These are phyloP conservation scores for Ephemerocybe angulata DNA, from an alignment of 768 basidiomycete genomes.

Conservation along the genomic window DNA sequence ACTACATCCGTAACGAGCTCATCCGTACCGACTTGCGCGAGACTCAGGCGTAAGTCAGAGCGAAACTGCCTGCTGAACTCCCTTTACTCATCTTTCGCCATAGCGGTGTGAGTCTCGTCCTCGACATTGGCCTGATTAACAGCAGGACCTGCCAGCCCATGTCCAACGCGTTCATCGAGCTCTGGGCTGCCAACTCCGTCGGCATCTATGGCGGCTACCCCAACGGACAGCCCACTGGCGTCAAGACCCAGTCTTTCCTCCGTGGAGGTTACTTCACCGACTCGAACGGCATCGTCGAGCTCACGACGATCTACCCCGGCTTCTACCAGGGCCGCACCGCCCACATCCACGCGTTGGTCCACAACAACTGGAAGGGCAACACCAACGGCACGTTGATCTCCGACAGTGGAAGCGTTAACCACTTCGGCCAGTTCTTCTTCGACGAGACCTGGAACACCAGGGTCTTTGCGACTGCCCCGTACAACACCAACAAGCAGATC, in stretches of 20 bases:
- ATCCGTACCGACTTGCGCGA: slow-evolving; percentile 9
- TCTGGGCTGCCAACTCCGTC: slow-evolving; percentile 31
- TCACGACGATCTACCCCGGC: slow-evolving; percentile 30
- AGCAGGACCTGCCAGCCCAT: slow-evolving; percentile 34
- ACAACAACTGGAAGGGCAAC: slow-evolving; percentile 18
- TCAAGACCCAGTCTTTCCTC: slow-evolving; percentile 27
- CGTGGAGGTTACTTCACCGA: slow-evolving; percentile 31
- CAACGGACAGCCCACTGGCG: slow-evolving; percentile 6
- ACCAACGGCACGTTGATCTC: slow-evolving; percentile 25
- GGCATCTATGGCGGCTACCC: slow-evolving; percentile 25
- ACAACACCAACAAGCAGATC: slow-evolving; percentile 23
- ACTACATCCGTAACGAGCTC: slow-evolving; percentile 35
- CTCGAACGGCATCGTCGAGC: slow-evolving; percentile 27
- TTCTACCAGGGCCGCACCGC: slow-evolving; percentile 29
- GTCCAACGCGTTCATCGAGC: slow-evolving; percentile 32
- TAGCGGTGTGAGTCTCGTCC: slow-evolving; percentile 30
- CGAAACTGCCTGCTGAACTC: too few relatives aligned
- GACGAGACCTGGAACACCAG: slow-evolving; percentile 27
- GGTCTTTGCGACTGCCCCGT: slow-evolving; percentile 24
- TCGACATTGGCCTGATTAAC: slow-evolving; percentile 37
- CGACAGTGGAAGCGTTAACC: slow-evolving; percentile 24
- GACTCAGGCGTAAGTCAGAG: slow-evolving; percentile 1
- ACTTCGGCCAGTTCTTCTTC: slow-evolving; percentile 36
- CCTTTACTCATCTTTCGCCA: background rate
- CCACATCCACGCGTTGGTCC: slow-evolving; percentile 32